Percentiles rank a stretch among this genome's conserved stretches.
Conservation (phyloP, 2,329 filamentous ascomycete genomes). For the Colletotrichum sp. region DNA sequence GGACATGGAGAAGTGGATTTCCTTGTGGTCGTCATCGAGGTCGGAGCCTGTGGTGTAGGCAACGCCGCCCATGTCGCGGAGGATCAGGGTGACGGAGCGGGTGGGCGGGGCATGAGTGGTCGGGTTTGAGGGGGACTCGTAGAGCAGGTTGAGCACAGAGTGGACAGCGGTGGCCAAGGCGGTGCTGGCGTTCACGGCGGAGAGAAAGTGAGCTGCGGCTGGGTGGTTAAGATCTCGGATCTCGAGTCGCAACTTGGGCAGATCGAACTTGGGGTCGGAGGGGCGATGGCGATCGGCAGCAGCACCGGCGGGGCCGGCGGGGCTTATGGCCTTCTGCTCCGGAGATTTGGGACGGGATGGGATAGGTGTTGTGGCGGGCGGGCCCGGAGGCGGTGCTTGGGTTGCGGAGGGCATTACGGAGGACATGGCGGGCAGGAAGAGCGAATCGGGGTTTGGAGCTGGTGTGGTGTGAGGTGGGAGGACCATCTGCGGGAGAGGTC, state of each 20-base stretch:
- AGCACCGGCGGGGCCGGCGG: background rate
- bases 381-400: background rate
- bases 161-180: slow-evolving; percentile 68
- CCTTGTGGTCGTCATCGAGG: slow-evolving; percentile 86
- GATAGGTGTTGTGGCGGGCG: slow-evolving; percentile 12
- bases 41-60: slow-evolving; percentile 86
- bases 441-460: slow-evolving; percentile 5
- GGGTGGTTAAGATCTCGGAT: slow-evolving; percentile 62
- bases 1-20: slow-evolving; percentile 83
- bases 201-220: slow-evolving; percentile 71
- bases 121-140: slow-evolving; percentile 51
- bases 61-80: slow-evolving; percentile 81
- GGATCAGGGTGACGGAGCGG: slow-evolving; percentile 82
- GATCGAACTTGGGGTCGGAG: slow-evolving; percentile 14
- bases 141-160: slow-evolving; percentile 76
- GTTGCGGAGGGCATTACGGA: background rate
- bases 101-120: slow-evolving; percentile 62
- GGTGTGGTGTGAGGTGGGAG: slow-evolving; percentile 13
- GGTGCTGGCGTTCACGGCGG: slow-evolving; percentile 64
- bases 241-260: slow-evolving; percentile 64
- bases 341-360: slow-evolving; percentile 1
- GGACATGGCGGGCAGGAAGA: slow-evolving; percentile 22
- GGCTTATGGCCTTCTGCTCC: background rate
- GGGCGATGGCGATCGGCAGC: background rate
- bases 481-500: slow-evolving; percentile 6